Base-by-base conservation (phyloP, 306 rosid genomes). In the Fragaria iinumae region DNA sequence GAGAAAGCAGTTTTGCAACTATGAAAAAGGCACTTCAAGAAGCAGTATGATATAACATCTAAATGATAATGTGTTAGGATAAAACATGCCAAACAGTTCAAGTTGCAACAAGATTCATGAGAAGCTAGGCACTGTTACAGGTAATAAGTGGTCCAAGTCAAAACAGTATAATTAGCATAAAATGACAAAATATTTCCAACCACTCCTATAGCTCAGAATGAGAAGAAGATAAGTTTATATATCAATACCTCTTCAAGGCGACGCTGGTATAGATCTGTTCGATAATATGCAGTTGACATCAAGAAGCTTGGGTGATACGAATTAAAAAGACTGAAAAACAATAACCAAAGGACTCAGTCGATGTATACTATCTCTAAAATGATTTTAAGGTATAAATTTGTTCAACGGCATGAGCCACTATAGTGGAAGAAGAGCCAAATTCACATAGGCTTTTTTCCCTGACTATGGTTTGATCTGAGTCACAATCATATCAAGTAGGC, bases 201-300 rank as follows among this genome's bases (percentile, higher is more conserved):
- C 69, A 82, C 23, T 59, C 25, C 68, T 57, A 71, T 64, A 38
- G 73, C 82, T 72, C 41, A 81, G 36, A 76, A 34, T 18, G 55
- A 59, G 77, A 59, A 43, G 77, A 59, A 43, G 59, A 27, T 20
- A 84, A 57, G 67, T 18, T 68, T 71, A 59, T 44, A 69, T 44
- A 69, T 62, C 9, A 21, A 60, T 87, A 92, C 97, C 98, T 92
- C 91, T 82, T 95, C 97, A 74, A 95, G 84, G 48, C 32, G 83
- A 36, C 83, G 86, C 78, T 87, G 91, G 90, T 95, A 92, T 43
- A 92, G 89, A 87, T 95, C 94, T 79, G 89, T 90, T 85, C 93
- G 86, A 72, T 92, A 84, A 73, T 92, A 85, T 36, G 97, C 96
- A 38, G 91, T 95, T 82, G 96, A 95, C 98, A 95, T 92, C 92